phyloP scores from a whole-genome alignment of 495 filamentous ascomycete genomes.

The Annulohypoxylon bovei region DNA sequence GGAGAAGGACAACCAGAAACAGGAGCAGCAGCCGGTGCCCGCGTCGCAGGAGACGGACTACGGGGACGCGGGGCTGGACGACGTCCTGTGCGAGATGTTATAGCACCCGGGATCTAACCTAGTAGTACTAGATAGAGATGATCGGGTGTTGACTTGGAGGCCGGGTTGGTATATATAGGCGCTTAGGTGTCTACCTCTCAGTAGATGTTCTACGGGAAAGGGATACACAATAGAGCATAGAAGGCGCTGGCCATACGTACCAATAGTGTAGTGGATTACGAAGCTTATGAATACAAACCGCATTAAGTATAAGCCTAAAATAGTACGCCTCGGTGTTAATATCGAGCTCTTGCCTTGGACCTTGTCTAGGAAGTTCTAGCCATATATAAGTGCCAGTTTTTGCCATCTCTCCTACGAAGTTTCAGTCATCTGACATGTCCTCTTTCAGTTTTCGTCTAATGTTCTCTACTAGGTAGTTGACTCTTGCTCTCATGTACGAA shows the following conservation, averaged over 20 bases:
- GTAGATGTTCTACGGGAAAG: background rate
- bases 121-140: background rate
- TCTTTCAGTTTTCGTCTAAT: no score
- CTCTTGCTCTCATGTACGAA: no score
- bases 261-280: background rate
- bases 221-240: conserved; percentile 1
- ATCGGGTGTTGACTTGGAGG: background rate
- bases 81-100: conserved; percentile 33
- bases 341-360: background rate
- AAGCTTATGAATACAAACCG: background rate
- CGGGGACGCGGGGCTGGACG: conserved; percentile 51
- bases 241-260: background rate
- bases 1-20: conserved; percentile 23
- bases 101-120: background rate
- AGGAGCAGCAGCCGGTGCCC: conserved; percentile 13
- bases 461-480: no score
- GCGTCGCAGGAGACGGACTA: conserved; percentile 57
- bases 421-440: no score
- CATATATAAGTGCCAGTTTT: no score
- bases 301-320: background rate
- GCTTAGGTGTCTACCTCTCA: no score
- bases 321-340: background rate
- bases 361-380: no score
- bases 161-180: background rate
- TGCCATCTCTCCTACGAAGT: no score